These are phyloP conservation scores for Trichoderma hamatum DNA, from an alignment of 2,329 filamentous ascomycete genomes.

Conservation along the genomic window DNA sequence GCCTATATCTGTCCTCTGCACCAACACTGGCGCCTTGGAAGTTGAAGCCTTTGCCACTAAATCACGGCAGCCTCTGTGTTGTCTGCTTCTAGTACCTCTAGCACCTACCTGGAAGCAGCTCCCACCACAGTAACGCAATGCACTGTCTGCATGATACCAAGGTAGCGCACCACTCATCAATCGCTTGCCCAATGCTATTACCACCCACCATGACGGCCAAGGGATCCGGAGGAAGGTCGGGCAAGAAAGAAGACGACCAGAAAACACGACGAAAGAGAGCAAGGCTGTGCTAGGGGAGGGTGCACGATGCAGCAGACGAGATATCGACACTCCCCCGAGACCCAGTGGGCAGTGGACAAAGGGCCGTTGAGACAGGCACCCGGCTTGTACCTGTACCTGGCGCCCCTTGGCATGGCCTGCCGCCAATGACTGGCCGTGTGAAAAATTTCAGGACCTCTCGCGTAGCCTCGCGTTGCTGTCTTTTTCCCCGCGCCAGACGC, in stretches of 20 bases:
- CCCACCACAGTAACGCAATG: background rate
- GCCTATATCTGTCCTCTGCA: background rate
- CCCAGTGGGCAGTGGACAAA: background rate
- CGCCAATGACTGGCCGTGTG: slow-evolving; percentile 2
- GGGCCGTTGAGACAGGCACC: slow-evolving; percentile 2
- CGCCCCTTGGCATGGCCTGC: slow-evolving; percentile 12
- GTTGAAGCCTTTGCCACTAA: background rate
- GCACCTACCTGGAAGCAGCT: background rate
- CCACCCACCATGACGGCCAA: background rate
- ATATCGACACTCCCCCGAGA: slow-evolving; percentile 15
- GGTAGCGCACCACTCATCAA: background rate
- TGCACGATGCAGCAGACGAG: background rate
- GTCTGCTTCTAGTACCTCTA: too few relatives aligned
- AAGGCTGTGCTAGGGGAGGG: slow-evolving; percentile 22
- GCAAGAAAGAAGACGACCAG: background rate
- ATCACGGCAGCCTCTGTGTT: background rate
- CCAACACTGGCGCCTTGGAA: background rate
- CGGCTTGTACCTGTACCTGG: slow-evolving; percentile 15
- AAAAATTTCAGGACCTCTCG: slow-evolving; percentile 27
- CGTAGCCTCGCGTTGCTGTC: slow-evolving; percentile 25
- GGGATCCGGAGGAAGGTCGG: background rate
- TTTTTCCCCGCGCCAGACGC: slow-evolving; percentile 26
- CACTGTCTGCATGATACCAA: background rate
- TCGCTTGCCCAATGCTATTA: background rate
- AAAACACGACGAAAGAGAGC: slow-evolving; percentile 13